Percentiles rank a stretch among this genome's conserved stretches.
Conservation (phyloP, 2,329 filamentous ascomycete genomes). For the Trichoderma sp. region DNA sequence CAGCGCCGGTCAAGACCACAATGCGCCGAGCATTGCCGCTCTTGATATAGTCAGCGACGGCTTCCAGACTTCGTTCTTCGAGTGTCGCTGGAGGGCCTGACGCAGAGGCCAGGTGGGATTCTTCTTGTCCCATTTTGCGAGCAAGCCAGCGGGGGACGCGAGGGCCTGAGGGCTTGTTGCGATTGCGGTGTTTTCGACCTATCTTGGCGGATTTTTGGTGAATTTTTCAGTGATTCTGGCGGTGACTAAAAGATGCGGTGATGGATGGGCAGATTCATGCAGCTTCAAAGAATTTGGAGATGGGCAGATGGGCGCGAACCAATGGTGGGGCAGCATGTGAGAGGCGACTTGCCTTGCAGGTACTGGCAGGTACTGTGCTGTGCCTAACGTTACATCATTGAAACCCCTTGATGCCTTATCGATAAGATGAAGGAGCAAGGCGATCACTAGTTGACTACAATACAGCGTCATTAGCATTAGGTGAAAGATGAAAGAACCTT, state of each 20-base stretch:
- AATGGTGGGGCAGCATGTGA: constrained; percentile 19
- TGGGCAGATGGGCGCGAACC: background rate
- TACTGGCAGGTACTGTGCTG: background rate
- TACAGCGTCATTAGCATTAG: background rate
- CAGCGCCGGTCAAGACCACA: constrained; percentile 87
- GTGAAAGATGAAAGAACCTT: background rate
- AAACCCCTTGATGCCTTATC: constrained; percentile 15
- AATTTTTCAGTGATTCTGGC: background rate
- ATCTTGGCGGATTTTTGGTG: constrained; percentile 32
- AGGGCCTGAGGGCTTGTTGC: constrained; percentile 34
- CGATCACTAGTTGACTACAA: background rate
- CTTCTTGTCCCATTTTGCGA: constrained; percentile 81
- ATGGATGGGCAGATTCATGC: background rate
- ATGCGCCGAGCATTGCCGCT: constrained; percentile 66
- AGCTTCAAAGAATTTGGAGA: background rate
- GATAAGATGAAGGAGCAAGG: constrained; percentile 4
- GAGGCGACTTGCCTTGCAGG: background rate
- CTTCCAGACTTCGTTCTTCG: constrained; percentile 65
- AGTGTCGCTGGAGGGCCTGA: constrained; percentile 64
- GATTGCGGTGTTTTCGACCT: constrained; percentile 40
- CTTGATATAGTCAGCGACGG: constrained; percentile 77
- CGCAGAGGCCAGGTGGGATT: constrained; percentile 64
- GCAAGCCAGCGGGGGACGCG: constrained; percentile 34
- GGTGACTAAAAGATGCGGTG: background rate
- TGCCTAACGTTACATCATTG: constrained; percentile 19